Conservation (phyloP, 2,329 filamentous ascomycete genomes). For the Periconia sp. region DNA sequence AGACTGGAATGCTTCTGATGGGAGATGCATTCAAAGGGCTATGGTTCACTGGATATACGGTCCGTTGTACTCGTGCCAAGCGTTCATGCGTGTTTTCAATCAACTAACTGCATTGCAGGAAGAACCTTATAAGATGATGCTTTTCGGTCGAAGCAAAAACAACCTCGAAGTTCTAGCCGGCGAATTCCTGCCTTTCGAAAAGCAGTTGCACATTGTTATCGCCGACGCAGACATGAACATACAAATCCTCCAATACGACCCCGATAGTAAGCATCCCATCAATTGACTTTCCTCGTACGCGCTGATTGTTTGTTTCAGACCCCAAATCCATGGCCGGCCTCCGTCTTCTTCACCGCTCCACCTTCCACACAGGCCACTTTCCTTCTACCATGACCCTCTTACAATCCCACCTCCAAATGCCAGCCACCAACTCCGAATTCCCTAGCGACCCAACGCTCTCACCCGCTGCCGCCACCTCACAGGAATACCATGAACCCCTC, state of each 20-base stretch:
- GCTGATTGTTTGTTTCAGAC: conserved; percentile 56
- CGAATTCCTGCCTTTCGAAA: conserved; percentile 85
- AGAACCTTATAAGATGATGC: conserved; percentile 92
- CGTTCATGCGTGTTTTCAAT: not conserved
- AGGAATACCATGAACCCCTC: conserved; percentile 8
- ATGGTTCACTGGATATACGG: conserved; percentile 93
- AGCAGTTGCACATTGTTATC: conserved; percentile 78
- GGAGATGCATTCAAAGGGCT: conserved; percentile 90
- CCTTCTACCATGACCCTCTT: conserved; percentile 75
- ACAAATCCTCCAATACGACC: conserved; percentile 90
- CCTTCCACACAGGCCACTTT: conserved; percentile 83
- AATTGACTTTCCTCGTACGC: not conserved
- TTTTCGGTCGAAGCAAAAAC: conserved; percentile 84
- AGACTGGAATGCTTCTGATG: conserved; percentile 83
- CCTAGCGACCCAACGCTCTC: conserved; percentile 28
- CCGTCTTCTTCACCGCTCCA: conserved; percentile 80
- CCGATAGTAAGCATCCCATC: conserved; percentile 69
- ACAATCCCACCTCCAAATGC: conserved; percentile 62
- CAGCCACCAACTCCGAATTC: conserved; percentile 30
- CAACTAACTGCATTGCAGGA: conserved; percentile 54
- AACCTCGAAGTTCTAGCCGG: conserved; percentile 77
- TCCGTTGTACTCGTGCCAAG: conserved; percentile 34
- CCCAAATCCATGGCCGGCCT: conserved; percentile 91
- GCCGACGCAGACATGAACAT: conserved; percentile 84
- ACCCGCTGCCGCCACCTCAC: not conserved